Evolutionary conservation across 179 eudicot genomes (phyloP).

Genomic region (Drosera spatulata): DNA sequence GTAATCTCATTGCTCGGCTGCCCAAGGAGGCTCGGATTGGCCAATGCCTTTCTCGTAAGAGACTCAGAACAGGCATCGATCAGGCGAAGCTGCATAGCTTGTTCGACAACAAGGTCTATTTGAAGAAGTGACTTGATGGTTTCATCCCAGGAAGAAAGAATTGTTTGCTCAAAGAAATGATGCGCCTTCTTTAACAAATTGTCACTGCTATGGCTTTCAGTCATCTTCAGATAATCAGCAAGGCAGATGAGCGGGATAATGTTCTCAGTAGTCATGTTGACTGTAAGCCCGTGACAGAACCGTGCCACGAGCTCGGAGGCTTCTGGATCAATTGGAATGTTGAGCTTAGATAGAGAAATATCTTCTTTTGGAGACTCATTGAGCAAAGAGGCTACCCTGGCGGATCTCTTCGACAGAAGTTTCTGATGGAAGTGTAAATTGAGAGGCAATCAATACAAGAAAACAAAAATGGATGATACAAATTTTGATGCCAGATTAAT

Average conservation of each 20-base stretch:
- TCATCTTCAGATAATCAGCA: constrained; percentile 52
- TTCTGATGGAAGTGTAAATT: not conserved
- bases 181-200: constrained; percentile 35
- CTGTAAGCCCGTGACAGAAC: constrained; percentile 5
- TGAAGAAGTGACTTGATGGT: constrained; percentile 33
- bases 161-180: constrained; percentile 22
- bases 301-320: constrained; percentile 1
- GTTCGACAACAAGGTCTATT: constrained; percentile 21
- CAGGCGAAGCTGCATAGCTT: constrained; percentile 30
- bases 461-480: no score
- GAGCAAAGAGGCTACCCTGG: not conserved
- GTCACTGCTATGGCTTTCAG: constrained; percentile 40
- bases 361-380: not conserved
- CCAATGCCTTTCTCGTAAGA: constrained; percentile 24
- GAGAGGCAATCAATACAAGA: no score
- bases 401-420: not conserved
- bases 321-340: not conserved
- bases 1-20: constrained; percentile 20
- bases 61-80: constrained; percentile 28
- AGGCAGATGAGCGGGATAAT: constrained; percentile 39
- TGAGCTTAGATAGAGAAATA: no score
- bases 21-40: constrained; percentile 40
- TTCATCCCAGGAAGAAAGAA: constrained; percentile 55
- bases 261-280: constrained; percentile 41
- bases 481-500: no score